Conservation (phyloP, 306 rosid genomes). For the Comarum palustre region DNA sequence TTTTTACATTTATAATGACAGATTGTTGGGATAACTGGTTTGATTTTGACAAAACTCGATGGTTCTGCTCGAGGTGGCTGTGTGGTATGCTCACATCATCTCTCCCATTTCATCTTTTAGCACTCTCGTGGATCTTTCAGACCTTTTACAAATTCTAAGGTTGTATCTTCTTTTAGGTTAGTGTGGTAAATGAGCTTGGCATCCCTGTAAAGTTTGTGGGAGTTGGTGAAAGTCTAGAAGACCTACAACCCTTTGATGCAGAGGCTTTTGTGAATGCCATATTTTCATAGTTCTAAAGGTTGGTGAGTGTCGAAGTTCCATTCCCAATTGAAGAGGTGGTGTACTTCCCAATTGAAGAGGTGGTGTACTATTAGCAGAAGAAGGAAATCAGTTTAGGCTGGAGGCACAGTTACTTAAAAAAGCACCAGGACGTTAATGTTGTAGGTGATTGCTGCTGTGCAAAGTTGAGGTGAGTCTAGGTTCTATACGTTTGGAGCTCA, state of each 20-base stretch:
- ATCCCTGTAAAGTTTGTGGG: conserved; percentile 96
- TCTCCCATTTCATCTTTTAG: background rate
- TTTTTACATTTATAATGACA: conserved; percentile 28
- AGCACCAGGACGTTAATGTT: background rate
- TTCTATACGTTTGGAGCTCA: background rate
- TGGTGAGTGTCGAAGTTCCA: background rate
- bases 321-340: background rate
- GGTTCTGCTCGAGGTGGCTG: conserved; percentile 99
- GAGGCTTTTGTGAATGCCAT: conserved; percentile 95
- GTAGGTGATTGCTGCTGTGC: background rate
- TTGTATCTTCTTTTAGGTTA: conserved; percentile 50
- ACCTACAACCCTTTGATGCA: conserved; percentile 92
- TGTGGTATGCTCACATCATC: conserved; percentile 51
- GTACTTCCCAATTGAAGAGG: background rate
- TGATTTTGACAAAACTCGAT: conserved; percentile 84
- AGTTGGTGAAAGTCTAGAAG: conserved; percentile 88
- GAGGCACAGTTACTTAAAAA: background rate
- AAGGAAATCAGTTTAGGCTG: conserved; percentile 5
- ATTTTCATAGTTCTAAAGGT: conserved; percentile 39
- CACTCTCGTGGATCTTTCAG: background rate
- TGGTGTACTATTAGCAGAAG: background rate
- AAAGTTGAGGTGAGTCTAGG: background rate
- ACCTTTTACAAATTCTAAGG: background rate
- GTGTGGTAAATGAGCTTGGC: conserved; percentile 93
- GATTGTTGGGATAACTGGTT: conserved; percentile 93